Base-by-base conservation (phyloP, 108 stramenopile species). In the Parmales sp. region DNA sequence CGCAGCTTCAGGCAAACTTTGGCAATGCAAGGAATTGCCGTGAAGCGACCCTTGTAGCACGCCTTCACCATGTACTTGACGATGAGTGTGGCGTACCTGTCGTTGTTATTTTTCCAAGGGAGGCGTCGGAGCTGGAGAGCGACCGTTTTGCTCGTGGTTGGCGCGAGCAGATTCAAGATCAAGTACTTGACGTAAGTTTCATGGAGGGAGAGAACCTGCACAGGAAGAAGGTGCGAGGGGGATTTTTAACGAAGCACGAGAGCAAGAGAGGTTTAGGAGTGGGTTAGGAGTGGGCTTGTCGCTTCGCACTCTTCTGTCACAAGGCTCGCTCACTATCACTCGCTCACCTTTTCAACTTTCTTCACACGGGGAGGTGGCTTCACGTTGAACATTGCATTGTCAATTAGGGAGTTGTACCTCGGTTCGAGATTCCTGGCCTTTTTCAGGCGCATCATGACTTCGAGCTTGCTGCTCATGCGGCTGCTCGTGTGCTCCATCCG, bases 341-440 rank as follows among this genome's bases (percentile, higher is more conserved):
- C n/a, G n/a, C 43, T 76, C 73, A 37, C 75, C 75, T 46, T 69
- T 70, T 29, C 74, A 74, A 43, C 50, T 83, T 88, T 41, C 80
- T 85, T 20, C 71, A 64, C 8, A 74, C 71, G 64, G 26, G 65
- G 66, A 9, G 88, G 88, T 16, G 91, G 91, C 39, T 90, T 88
- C 0, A 92, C 91, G 44, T 78, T 83, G 45, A 80, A 86, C 45
- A 92, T 80, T 0, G 91, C 86, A 23, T 87, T 82, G 20, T 84
- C 86, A 65, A 92, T 85, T 64, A 95, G 74, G 8, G 92, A 82
- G 43, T 87, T 77, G 3, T 71, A 74, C 0, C 90, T 78, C 50
- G 86, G 83, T 38, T 97, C 94, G 23, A 93, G 78, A 66, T 85
- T 74, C 80, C 88, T 88, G 5, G 89, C 91, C 64, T 86, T 88